Percentiles rank a stretch among this genome's conserved stretches.
Evolutionary conservation across 192 early-diverging fungal genomes (phyloP).

Genomic region (Chytriomyces hyalinus): DNA sequence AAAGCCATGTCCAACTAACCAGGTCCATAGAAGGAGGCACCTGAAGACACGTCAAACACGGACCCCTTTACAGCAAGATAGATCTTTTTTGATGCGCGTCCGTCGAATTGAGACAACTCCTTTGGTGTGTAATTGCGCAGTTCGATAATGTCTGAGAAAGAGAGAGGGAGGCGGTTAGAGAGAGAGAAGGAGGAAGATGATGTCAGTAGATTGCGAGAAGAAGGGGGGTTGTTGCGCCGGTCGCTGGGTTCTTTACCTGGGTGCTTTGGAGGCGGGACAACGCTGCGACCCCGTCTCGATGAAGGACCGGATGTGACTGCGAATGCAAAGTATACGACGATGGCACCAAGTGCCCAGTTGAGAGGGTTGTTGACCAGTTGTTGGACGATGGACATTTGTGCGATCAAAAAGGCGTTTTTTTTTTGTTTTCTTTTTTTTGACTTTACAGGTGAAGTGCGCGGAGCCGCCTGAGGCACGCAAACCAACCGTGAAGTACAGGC

Average conservation of each 20-base stretch:
- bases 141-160: slow-evolving; percentile 63
- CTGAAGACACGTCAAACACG: slow-evolving; percentile 88
- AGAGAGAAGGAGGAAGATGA: neutral
- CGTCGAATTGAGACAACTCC: slow-evolving; percentile 76
- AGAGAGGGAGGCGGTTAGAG: neutral
- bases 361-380: slow-evolving; percentile 59
- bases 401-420: no score
- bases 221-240: no score
- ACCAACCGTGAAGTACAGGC: slow-evolving; percentile 74
- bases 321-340: slow-evolving; percentile 61
- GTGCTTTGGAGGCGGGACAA: slow-evolving; percentile 39
- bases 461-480: slow-evolving; percentile 90
- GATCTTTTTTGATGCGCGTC: slow-evolving; percentile 59
- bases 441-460: no score
- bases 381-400: no score
- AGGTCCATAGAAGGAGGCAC: slow-evolving; percentile 89
- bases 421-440: no score
- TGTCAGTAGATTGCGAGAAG: no score
- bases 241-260: slow-evolving; percentile 12
- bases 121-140: slow-evolving; percentile 79
- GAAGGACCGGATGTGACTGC: slow-evolving; percentile 17
- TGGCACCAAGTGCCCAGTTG: slow-evolving; percentile 70
- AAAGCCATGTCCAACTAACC: slow-evolving; percentile 49
- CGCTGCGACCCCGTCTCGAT: slow-evolving; percentile 1
- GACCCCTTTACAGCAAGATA: slow-evolving; percentile 82